phyloP scores from a whole-genome alignment of 805 yeast species.

The Nakazawaea pomicola region DNA sequence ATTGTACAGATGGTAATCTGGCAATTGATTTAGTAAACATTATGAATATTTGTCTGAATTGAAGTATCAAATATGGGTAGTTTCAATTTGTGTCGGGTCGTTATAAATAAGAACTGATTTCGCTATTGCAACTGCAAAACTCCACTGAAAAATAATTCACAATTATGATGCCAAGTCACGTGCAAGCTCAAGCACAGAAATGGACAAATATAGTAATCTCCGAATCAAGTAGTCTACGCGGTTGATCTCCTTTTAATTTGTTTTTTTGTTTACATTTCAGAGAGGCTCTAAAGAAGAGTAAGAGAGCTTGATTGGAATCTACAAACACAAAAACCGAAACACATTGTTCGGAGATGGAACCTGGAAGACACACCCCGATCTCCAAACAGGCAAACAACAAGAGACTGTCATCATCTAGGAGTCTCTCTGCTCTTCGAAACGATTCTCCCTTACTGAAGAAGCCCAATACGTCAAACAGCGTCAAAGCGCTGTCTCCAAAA shows the following conservation, averaged over 20 bases:
- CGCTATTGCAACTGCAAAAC: too few species aligned
- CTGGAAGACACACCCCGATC: background rate
- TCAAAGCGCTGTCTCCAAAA: too few species aligned
- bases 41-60: slow-evolving; percentile 17
- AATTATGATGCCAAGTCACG: slow-evolving; percentile 12
- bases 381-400: background rate
- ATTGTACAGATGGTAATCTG: slow-evolving; percentile 19
- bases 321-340: too few species aligned
- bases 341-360: background rate
- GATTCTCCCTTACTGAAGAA: too few species aligned
- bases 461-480: too few species aligned
- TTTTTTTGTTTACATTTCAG: background rate
- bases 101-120: too few species aligned
- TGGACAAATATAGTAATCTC: background rate
- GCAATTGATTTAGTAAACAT: slow-evolving; percentile 15
- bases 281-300: too few species aligned
- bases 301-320: too few species aligned
- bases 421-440: too few species aligned
- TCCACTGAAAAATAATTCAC: too few species aligned
- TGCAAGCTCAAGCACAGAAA: background rate
- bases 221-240: background rate
- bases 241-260: background rate
- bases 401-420: slow-evolving; percentile 2
- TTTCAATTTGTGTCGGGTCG: too few species aligned
- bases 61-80: too few species aligned